Percentiles rank a stretch among this genome's conserved stretches.
Evolutionary conservation across 2,329 filamentous ascomycete genomes (phyloP).

Genomic region (Ophiostoma triangulosporum): DNA sequence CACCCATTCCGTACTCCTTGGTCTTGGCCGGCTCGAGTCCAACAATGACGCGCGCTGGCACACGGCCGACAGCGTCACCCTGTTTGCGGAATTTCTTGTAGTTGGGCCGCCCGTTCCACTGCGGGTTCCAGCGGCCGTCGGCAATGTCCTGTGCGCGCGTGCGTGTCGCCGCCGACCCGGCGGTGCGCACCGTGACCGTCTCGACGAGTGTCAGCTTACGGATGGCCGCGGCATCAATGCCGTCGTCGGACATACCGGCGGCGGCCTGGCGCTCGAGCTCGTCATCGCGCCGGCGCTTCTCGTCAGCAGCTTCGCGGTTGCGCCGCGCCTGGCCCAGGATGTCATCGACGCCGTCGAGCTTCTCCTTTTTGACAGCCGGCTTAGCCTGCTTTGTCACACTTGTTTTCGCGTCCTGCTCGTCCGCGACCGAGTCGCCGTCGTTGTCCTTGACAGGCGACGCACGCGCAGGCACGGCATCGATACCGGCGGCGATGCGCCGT

Average conservation of each 20-base stretch:
- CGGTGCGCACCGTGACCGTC: conserved; percentile 50
- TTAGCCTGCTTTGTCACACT: conserved; percentile 15
- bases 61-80: conserved; percentile 33
- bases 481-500: conserved; percentile 50
- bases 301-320: conserved; percentile 51
- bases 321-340: conserved; percentile 53
- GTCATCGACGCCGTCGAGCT: conserved; percentile 48
- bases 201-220: conserved; percentile 64
- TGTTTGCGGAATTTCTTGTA: conserved; percentile 75
- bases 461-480: conserved; percentile 26
- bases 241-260: conserved; percentile 38
- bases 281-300: conserved; percentile 30
- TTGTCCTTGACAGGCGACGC: conserved; percentile 4
- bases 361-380: conserved; percentile 20
- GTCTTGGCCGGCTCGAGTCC: conserved; percentile 55
- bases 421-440: conserved; percentile 17
- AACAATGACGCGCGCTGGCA: conserved; percentile 45
- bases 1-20: conserved; percentile 60
- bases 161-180: conserved; percentile 17
- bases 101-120: conserved; percentile 90
- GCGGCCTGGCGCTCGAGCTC: conserved; percentile 38
- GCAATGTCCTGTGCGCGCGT: conserved; percentile 37
- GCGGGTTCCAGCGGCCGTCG: conserved; percentile 61
- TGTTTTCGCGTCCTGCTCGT: conserved; percentile 9
- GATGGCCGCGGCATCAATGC: conserved; percentile 58